Evolutionary conservation across 306 rosid genomes (phyloP).

Genomic region (Corylus heterophylla): DNA sequence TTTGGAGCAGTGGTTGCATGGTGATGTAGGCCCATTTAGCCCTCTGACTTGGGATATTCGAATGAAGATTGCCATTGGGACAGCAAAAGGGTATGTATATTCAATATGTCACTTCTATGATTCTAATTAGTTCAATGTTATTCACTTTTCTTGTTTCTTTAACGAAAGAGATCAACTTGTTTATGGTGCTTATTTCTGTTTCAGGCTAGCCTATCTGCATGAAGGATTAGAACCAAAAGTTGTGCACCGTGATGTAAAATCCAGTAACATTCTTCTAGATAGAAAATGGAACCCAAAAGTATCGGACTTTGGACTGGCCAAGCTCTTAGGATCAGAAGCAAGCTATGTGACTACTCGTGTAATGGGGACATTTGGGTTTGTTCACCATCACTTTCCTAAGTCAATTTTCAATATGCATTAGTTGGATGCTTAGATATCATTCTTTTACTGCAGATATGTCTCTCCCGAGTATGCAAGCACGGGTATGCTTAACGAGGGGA

Average conservation of each 20-base stretch:
- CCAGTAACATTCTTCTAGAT: conserved; percentile 93
- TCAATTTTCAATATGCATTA: conserved; percentile 9
- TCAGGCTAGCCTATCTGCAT: conserved; percentile 91
- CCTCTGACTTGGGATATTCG: conserved; percentile 94
- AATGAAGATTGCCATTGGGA: conserved; percentile 78
- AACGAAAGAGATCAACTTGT: conserved; percentile 9
- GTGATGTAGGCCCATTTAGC: conserved; percentile 86
- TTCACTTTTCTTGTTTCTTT: neutral
- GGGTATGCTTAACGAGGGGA: conserved; percentile 93
- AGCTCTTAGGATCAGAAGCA: conserved; percentile 84
- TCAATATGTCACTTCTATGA: neutral
- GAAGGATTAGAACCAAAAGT: conserved; percentile 99
- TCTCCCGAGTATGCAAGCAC: conserved; percentile 98
- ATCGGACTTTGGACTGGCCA: conserved; percentile 96
- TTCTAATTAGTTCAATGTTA: conserved; percentile 2
- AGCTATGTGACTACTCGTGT: conserved; percentile 91
- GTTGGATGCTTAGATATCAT: neutral
- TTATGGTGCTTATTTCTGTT: conserved; percentile 11
- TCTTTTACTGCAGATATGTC: conserved; percentile 65
- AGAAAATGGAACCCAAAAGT: conserved; percentile 89
- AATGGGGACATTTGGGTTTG: conserved; percentile 96
- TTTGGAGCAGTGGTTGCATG: conserved; percentile 99
- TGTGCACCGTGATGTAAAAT: conserved; percentile 93
- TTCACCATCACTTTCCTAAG: conserved; percentile 15
- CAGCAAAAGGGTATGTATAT: conserved; percentile 80